Base-by-base conservation (phyloP, 2,329 filamentous ascomycete species). In the Graphilbum ipis-grandicollis region DNA sequence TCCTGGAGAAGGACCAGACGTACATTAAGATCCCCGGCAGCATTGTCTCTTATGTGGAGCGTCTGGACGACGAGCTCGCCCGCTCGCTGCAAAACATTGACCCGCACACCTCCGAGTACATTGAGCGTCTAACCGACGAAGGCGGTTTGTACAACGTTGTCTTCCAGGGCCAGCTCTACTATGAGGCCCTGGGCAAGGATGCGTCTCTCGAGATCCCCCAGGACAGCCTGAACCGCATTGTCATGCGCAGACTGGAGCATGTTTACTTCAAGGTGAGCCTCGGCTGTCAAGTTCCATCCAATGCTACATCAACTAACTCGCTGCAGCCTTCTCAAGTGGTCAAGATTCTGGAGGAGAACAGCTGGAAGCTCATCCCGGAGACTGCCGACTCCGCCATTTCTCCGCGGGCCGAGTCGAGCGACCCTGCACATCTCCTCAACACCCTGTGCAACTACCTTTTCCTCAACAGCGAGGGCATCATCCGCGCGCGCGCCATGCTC, bases 51-150 rank as follows among this genome's bases (percentile, higher is more conserved):
- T 92, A 88, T 53, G 75, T 93, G 23, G 90, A 98, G 68, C 74
- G 90, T 52, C 71, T 98, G 17, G 90, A 98, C 51, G 90, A 98
- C 52, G 92, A 98, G 63, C 81, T 98, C 45, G 93, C 83, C 43
- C 79, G 90, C 49, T 94, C 90, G n/a, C 69, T 98, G 36, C 90
- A 98, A 60, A 82, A 79, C 59, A 94, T 98, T 52, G 90, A 98
- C 56, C 92, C 90, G 39, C 90, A 98, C 62, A 98, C 90, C 30
- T 90, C 90, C 22, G 90, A 98, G 62, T 98, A 98, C 55, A 93
- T 98, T 43, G 90, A 98, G 56, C 75, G 92, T 41, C 65, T 98
- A 41, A 79, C 81, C 38, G 90, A 98, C 50, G 90, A 98, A 64
- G 79, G 79, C 44, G 65, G 78, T 34, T 67, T 98, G 36, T 98